Conservation (phyloP, 768 basidiomycete genomes). For the Glaciozyma martinii region DNA sequence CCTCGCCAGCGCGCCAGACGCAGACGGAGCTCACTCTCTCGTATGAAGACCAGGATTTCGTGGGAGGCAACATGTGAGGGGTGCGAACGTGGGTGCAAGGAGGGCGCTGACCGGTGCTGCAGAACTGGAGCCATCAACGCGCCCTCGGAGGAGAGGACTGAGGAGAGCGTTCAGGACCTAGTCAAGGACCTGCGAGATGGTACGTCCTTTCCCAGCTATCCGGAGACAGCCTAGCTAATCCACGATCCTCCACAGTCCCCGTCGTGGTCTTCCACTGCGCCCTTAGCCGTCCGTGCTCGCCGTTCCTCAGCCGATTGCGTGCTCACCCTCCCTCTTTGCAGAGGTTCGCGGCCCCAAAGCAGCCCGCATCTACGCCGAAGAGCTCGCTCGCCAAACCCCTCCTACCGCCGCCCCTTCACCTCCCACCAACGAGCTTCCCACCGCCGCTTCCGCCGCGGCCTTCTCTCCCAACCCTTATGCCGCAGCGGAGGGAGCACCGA, state of each 20-base stretch:
- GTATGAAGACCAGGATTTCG: conserved; percentile 12
- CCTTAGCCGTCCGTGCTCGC: conserved; percentile 10
- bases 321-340: neutral
- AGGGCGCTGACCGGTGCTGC: too few relatives aligned
- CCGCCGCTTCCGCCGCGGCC: neutral
- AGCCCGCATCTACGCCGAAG: conserved; percentile 28
- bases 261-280: conserved; percentile 28
- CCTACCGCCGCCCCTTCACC: neutral
- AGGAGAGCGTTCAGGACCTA: conserved; percentile 11
- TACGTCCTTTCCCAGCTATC: neutral
- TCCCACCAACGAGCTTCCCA: neutral
- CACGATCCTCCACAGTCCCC: neutral
- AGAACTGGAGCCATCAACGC: conserved; percentile 13
- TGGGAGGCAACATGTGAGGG: conserved; percentile 20
- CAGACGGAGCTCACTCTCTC: neutral
- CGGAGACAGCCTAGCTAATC: too few relatives aligned
- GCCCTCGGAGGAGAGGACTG: conserved; percentile 14
- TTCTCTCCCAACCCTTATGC: conserved; percentile 22
- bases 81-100: accelerated
- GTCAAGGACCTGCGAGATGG: conserved; percentile 13
- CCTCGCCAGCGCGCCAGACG: neutral
- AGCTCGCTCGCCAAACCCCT: neutral
- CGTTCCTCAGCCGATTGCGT: neutral
- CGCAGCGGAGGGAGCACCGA: neutral
- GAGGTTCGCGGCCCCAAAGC: conserved; percentile 26